These are phyloP conservation scores for Penicillium concentricum DNA, from an alignment of 2,329 filamentous ascomycete genomes.

Conservation along the genomic window DNA sequence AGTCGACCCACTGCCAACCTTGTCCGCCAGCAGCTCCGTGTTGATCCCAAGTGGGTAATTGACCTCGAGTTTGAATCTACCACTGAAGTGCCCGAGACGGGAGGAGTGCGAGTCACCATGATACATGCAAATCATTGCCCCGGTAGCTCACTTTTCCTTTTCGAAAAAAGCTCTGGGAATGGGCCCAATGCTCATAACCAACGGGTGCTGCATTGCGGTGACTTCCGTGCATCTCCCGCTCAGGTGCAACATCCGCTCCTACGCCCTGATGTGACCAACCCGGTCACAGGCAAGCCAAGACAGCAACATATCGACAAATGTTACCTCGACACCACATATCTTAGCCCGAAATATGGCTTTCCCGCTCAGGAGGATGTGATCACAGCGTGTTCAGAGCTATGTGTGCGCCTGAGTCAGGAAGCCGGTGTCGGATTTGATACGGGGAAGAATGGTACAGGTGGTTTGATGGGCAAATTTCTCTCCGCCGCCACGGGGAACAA, in stretches of 20 bases:
- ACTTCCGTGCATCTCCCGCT: slow-evolving; percentile 85
- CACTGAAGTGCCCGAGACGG: slow-evolving; percentile 75
- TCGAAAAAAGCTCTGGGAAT: slow-evolving; percentile 72
- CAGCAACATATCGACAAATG: slow-evolving; percentile 93
- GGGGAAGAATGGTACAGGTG: slow-evolving; percentile 55
- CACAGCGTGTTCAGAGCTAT: slow-evolving; percentile 81
- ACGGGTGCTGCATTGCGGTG: slow-evolving; percentile 88
- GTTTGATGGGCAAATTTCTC: slow-evolving; percentile 64
- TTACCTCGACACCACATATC: slow-evolving; percentile 95
- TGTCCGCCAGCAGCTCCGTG: slow-evolving; percentile 79
- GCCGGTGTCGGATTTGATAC: slow-evolving; percentile 56
- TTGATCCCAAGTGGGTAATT: slow-evolving; percentile 81
- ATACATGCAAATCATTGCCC: slow-evolving; percentile 96
- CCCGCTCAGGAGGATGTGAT: slow-evolving; percentile 87
- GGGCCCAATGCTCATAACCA: slow-evolving; percentile 63
- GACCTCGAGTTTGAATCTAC: slow-evolving; percentile 80
- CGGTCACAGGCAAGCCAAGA: slow-evolving; percentile 65
- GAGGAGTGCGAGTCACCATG: slow-evolving; percentile 87
- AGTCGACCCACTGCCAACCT: slow-evolving; percentile 89
- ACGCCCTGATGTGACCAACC: slow-evolving; percentile 70
- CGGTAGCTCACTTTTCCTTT: slow-evolving; percentile 88
- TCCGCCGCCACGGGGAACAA: slow-evolving; percentile 43
- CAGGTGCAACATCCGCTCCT: slow-evolving; percentile 82
- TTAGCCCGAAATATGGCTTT: slow-evolving; percentile 94
- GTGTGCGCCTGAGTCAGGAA: slow-evolving; percentile 70